A percentile compares a stretch with the other conserved stretches of the same genome.
Conservation (phyloP, 202 grass and related monocot species). For the Cymbopogon flexuosus region DNA sequence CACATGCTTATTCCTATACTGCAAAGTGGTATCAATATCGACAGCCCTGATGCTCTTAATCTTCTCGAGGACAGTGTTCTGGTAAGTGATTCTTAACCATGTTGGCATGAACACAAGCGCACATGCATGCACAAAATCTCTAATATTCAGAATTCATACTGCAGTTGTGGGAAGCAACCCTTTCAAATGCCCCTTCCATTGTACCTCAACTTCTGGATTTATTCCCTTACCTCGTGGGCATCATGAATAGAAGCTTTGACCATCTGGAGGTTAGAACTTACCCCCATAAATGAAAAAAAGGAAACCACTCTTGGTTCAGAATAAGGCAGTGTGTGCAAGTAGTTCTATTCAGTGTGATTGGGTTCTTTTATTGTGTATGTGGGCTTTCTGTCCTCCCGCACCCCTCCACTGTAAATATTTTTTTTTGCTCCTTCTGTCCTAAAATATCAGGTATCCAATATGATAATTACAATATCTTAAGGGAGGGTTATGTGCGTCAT, state of each 20-base stretch:
- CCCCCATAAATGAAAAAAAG: background rate
- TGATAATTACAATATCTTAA: background rate
- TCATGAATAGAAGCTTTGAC: conserved; percentile 87
- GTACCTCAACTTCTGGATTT: conserved; percentile 87
- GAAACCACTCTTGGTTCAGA: background rate
- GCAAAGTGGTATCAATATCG: conserved; percentile 75
- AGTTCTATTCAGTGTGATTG: too few relatives aligned
- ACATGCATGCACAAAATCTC: conserved; percentile 3
- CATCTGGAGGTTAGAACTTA: conserved; percentile 70
- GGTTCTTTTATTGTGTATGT: too few relatives aligned
- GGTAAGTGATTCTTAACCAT: conserved; percentile 49
- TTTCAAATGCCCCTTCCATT: conserved; percentile 83
- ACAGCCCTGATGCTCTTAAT: conserved; percentile 95
- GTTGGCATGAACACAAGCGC: background rate
- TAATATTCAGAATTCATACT: conserved; percentile 30
- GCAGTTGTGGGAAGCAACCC: conserved; percentile 90
- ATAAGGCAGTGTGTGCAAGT: background rate
- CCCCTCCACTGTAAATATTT: too few relatives aligned
- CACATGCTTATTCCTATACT: conserved; percentile 85
- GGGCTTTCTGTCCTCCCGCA: too few relatives aligned
- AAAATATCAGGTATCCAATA: too few relatives aligned
- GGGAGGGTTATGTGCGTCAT: background rate
- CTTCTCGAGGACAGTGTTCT: conserved; percentile 93
- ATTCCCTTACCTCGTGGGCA: conserved; percentile 79
- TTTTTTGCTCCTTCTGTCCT: too few relatives aligned